Evolutionary conservation across 2,329 filamentous ascomycete genomes (phyloP), one percentile per base, ranked within the genome.

Genomic region (Mycosphaerella sp.): DNA sequence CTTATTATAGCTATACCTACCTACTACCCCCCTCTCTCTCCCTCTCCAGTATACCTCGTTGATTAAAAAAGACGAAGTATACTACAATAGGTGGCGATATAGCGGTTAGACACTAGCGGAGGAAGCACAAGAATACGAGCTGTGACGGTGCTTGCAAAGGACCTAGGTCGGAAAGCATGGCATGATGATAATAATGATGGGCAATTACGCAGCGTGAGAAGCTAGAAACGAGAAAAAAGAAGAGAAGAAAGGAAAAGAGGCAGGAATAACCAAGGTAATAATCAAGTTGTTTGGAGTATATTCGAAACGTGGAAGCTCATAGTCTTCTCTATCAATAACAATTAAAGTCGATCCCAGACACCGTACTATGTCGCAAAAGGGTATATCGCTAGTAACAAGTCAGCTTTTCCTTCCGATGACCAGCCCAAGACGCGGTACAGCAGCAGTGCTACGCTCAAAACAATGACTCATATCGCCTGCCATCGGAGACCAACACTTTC

Each of bases 331-430:
- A 43, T 16, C 21, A 25, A 18, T 28, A 32, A 28, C 41, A 43
- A 32, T 28, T 32, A 43, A 40, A 28, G 28, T 30, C 41, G 41
- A 43, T 43, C 41, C 25, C 41, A 34, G 35, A 46, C 35, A 40
- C 35, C 34, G 44, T 46, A 46, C 44, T 37, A 46, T 46, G 44
- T 40, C 44, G 44, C 44, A 48, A 41, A 48, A 27, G 44, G 44
- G 44, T 48, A 48, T 48, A 48, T 45, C 36, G 44, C 44, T 48
- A 36, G 41, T 48, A 48, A 46, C 44, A 46, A 39, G 39, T 46
- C 44, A 46, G 36, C 35, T 46, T 46, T 46, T 46, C 44, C 44
- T 46, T 46, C 44, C 44, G 25, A 17, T 25, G 17, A 37, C 16
- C 43, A n/a, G 21, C 44, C 34, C 34, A 46, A 46, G 44, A 46